phyloP scores from a whole-genome alignment of 2,329 filamentous ascomycete species.

The Aspergillus udagawae region DNA sequence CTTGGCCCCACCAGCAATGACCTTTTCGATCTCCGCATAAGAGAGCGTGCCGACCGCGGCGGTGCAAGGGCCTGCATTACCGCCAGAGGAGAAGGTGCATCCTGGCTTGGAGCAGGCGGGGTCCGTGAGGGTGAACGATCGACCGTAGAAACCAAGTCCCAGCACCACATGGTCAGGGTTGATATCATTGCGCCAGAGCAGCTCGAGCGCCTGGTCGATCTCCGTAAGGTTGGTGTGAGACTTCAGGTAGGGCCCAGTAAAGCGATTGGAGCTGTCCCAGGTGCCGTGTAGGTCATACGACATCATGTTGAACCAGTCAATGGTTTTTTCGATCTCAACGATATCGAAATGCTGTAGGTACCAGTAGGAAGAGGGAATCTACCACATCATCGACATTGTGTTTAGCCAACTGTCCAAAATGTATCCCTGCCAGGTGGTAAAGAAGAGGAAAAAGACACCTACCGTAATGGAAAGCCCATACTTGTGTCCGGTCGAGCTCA shows the following conservation, averaged over 20 bases:
- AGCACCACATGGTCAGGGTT: conserved; percentile 24
- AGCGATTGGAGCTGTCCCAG: conserved; percentile 21
- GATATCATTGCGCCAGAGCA: conserved; percentile 26
- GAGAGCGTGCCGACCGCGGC: conserved; percentile 26
- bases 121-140: conserved; percentile 15
- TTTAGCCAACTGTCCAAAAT: too few relatives aligned
- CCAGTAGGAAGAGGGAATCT: conserved; percentile 25
- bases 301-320: conserved; percentile 30
- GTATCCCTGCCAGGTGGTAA: neutral
- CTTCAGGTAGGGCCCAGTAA: conserved; percentile 17
- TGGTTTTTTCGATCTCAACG: conserved; percentile 1
- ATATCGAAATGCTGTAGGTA: conserved; percentile 29
- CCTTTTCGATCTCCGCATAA: conserved; percentile 30
- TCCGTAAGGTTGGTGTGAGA: conserved; percentile 33
- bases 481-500: conserved; percentile 10
- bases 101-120: conserved; percentile 21
- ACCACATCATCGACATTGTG: neutral
- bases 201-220: conserved; percentile 22
- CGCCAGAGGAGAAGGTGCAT: conserved; percentile 27
- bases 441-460: neutral
- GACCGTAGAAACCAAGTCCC: conserved; percentile 26
- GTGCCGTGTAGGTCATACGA: conserved; percentile 26
- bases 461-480: conserved; percentile 15
- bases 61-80: conserved; percentile 25
- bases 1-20: conserved; percentile 16